These are phyloP conservation scores for Alternaria arborescens DNA, from an alignment of 2,329 filamentous ascomycete species.

Conservation along the genomic window DNA sequence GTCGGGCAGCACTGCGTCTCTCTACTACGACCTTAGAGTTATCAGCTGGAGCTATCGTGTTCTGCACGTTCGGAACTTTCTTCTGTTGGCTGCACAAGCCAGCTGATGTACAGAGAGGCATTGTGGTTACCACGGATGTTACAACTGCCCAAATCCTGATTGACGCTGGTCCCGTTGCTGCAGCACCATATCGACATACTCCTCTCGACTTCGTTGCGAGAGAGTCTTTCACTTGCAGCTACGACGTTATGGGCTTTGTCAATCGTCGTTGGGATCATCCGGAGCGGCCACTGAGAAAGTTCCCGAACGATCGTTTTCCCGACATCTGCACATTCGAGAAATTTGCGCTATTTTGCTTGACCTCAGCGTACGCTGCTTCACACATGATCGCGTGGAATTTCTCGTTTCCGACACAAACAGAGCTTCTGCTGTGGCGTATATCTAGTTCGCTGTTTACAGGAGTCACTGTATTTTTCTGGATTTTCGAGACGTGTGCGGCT, in stretches of 20 bases:
- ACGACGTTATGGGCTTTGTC: not conserved
- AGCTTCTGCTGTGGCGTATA: too few species aligned
- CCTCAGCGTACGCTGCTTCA: not conserved
- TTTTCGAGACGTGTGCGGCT: too few species aligned
- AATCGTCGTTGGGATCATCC: not conserved
- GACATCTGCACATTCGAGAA: not conserved
- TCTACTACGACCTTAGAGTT: not conserved
- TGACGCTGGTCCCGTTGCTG: too few species aligned
- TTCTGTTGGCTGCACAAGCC: not conserved
- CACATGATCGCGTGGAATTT: not conserved
- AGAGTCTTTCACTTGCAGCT: not conserved
- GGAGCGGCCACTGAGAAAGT: not conserved
- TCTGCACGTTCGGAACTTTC: not conserved
- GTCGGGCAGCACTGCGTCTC: not conserved
- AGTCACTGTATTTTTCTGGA: too few species aligned
- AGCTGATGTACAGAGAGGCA: not conserved
- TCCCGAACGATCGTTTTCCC: slow-evolving; percentile 1
- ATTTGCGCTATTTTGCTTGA: not conserved
- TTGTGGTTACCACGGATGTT: not conserved
- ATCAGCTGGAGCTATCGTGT: not conserved
- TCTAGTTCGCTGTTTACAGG: too few species aligned
- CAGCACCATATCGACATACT: too few species aligned
- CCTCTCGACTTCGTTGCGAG: too few species aligned
- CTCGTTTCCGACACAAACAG: too few species aligned
- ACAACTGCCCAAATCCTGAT: too few species aligned